Conservation (phyloP, 768 basidiomycete species). For the Calvatia gigantea region DNA sequence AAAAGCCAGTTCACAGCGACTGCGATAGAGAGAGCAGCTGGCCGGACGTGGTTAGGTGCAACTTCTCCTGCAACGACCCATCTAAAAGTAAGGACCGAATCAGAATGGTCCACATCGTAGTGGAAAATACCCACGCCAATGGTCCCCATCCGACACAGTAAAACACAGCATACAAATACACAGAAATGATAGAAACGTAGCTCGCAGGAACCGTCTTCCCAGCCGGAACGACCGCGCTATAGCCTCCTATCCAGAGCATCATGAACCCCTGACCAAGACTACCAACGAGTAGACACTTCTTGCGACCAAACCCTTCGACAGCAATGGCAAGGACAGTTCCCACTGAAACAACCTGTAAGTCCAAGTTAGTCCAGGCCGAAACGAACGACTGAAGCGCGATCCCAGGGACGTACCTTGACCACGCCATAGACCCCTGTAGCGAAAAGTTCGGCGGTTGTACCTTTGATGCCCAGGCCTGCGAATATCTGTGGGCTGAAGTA, state of each 20-base stretch:
- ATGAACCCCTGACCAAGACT: constrained; percentile 43
- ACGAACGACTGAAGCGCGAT: not conserved
- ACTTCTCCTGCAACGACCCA: constrained; percentile 43
- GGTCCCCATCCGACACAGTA: constrained; percentile 42
- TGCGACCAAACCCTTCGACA: constrained; percentile 47
- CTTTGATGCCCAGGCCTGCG: constrained; percentile 41
- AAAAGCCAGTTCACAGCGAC: constrained; percentile 44
- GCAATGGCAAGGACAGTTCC: constrained; percentile 37
- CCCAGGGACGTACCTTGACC: constrained; percentile 27
- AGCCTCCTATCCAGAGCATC: constrained; percentile 48
- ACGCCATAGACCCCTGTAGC: constrained; percentile 45
- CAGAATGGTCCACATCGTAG: not conserved
- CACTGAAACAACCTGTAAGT: constrained; percentile 35
- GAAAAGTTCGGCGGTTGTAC: constrained; percentile 39
- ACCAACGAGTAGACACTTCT: constrained; percentile 44
- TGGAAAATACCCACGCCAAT: constrained; percentile 24
- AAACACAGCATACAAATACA: constrained; percentile 46
- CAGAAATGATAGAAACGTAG: constrained; percentile 41
- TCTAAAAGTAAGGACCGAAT: constrained; percentile 5
- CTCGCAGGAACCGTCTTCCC: constrained; percentile 30
- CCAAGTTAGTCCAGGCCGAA: not conserved
- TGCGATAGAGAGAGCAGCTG: constrained; percentile 32
- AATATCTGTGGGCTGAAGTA: constrained; percentile 55
- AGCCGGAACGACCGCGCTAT: constrained; percentile 31
- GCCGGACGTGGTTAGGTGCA: constrained; percentile 41